These are phyloP conservation scores for Reutealis trisperma DNA, from an alignment of 345 rosid species.

Conservation along the genomic window DNA sequence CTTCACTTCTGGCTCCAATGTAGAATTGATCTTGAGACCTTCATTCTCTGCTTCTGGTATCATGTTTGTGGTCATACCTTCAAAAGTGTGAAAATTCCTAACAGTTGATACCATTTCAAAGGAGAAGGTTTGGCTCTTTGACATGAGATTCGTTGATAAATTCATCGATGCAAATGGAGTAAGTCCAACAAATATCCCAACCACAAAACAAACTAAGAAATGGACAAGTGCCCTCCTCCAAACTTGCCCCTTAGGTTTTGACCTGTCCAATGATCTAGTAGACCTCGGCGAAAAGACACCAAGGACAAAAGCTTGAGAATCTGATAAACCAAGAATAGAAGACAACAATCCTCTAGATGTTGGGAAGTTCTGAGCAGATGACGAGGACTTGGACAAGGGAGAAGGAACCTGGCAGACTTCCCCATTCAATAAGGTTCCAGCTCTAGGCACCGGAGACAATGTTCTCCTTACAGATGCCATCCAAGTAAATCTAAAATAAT, in stretches of 20 bases:
- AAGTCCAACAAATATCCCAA: slow-evolving; percentile 55
- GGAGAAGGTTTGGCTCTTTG: slow-evolving; percentile 41
- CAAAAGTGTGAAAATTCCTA: slow-evolving; percentile 19
- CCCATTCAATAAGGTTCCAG: slow-evolving; percentile 41
- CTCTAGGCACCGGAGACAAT: slow-evolving; percentile 52
- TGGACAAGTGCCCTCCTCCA: slow-evolving; percentile 57
- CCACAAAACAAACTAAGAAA: slow-evolving; percentile 48
- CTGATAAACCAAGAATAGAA: slow-evolving; percentile 39
- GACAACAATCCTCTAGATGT: slow-evolving; percentile 41
- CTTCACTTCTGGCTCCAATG: slow-evolving; percentile 18
- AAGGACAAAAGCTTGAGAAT: slow-evolving; percentile 40
- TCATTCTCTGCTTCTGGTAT: slow-evolving; percentile 1
- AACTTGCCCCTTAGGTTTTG: slow-evolving; percentile 46
- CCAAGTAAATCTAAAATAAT: slow-evolving; percentile 16
- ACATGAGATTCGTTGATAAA: slow-evolving; percentile 28
- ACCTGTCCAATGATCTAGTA: slow-evolving; percentile 45
- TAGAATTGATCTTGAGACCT: slow-evolving; percentile 17
- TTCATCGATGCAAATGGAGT: slow-evolving; percentile 41
- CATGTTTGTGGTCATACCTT: slow-evolving; percentile 21
- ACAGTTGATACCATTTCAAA: slow-evolving; percentile 39
- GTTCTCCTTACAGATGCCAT: slow-evolving; percentile 73
- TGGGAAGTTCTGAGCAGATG: slow-evolving; percentile 32
- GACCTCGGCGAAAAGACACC: slow-evolving; percentile 40
- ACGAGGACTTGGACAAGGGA: slow-evolving; percentile 54
- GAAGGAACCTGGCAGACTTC: slow-evolving; percentile 57